Base-by-base conservation (phyloP, 352 stramenopile species). In the Elongisporangium anandrum region DNA sequence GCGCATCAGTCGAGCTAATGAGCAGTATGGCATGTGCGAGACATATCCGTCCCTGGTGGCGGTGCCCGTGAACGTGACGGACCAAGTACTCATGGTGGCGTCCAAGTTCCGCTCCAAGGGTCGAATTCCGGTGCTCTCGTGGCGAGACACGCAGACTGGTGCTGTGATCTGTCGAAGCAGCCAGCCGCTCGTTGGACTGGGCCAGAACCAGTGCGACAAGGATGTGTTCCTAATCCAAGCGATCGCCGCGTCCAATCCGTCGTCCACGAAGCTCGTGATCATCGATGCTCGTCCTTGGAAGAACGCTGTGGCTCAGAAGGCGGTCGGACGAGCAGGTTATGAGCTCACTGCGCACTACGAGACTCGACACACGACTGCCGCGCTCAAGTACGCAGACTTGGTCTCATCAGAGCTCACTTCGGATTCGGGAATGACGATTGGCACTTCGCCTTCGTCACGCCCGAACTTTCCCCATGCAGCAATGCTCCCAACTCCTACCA, bases 291-390 rank as follows among this genome's bases (percentile, higher is more conserved):
- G 92, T 13, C 89, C 88, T 20, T 95, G 88, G 79, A 89, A 95
- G 29, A 97, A 97, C 51, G 87, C 92, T 2, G 81, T 95, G 5
- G 92, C 85, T 5, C 96, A 97, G 60, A 94, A 95, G 61, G 93
- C 88, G 0, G 81, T 96, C 19, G 92, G 89, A 9, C 82, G 90
- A 2, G 92, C 84, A 10, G 86, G 92, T 1, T 96, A 92, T 34
- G 92, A 98, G 57, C 88, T 96, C 45, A 92, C 82, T 2, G 79
- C 85, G 15, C 85, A 93, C 48, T 93, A 93, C 56, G 79, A 90
- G 56, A 92, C 81, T 13, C 69, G 83, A 0, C 77, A 90, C 59
- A 62, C 73, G 15, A 81, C 70, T 24, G 69, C 79, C 19, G 84
- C 75, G 4, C 65, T 87, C 12, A 88, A 89, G 50, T 87, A 85